Base-by-base conservation (phyloP, 352 stramenopile species). In the Thalassiosira hispida region DNA sequence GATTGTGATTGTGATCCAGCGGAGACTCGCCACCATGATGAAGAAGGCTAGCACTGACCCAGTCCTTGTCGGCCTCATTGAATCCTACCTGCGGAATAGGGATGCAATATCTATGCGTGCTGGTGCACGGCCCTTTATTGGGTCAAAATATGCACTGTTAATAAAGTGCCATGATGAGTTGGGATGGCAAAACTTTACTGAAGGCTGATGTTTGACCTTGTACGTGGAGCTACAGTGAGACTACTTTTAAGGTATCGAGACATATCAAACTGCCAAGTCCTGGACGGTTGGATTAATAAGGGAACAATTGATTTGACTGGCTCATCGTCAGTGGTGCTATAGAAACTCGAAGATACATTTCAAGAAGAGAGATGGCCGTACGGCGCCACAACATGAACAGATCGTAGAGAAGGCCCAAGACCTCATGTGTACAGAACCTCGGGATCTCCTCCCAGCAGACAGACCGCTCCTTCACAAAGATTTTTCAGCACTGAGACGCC, bases 131-230 rank as follows among this genome's bases (percentile, higher is more conserved):
- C 9, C 44, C 3, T 14, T 22, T n/a, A 8, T 52, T 52, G 6
- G 3, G 9, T 14, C n/a, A 14, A 22, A 52, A 22, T 52, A 52
- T 22, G 3, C 12, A 6, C 9, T 52, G 8, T n/a, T 52, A 22
- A n/a, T 52, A 6, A 52, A 52, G 44, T 52, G 20, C n/a, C 44
- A 52, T 22, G 44, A 52, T n/a, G 20, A 52, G 44, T n/a, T 52
- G 9, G 44, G 44, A 6, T 52, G 14, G 44, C 5, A 52, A 18
- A 7, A 18, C 20, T 52, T n/a, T n/a, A 6, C 20, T 52, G 44
- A 52, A 52, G 44, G 44, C 12, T 6, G 44, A 22, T 6, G 12
- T n/a, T 22, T 52, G 4, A 18, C 9, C 20, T 52, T 22, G 4
- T 22, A 22, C 4, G 44, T 52, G 4, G 8, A 52, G 14, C 9